Percentiles rank a stretch among this genome's conserved stretches.
These are phyloP conservation scores for Suhomyces choctaworum DNA, from an alignment of 1,139 yeast genomes.

Conservation along the genomic window DNA sequence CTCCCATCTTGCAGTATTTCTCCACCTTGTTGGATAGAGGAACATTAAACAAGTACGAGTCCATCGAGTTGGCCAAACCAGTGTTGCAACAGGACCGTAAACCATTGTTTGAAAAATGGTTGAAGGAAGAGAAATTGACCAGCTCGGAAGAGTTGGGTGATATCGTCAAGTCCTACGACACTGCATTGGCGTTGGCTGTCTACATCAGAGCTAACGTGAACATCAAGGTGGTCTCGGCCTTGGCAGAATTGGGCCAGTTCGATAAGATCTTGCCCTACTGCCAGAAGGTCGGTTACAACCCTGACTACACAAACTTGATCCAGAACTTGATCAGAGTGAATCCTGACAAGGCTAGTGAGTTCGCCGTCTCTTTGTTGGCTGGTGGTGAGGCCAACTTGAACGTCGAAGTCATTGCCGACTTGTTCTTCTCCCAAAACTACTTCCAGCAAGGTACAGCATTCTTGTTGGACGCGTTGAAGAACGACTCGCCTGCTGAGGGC, in stretches of 20 bases:
- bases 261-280: slow-evolving; percentile 95
- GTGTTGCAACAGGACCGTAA: slow-evolving; percentile 95
- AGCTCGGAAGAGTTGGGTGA: slow-evolving; percentile 97
- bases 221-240: slow-evolving; percentile 84
- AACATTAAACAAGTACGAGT: slow-evolving; percentile 87
- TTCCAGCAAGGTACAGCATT: slow-evolving; percentile 99
- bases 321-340: slow-evolving; percentile 89
- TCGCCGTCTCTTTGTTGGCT: slow-evolving; percentile 82
- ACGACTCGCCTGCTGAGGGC: slow-evolving; percentile 92
- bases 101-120: slow-evolving; percentile 93
- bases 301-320: slow-evolving; percentile 86
- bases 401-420: slow-evolving; percentile 85
- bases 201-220: slow-evolving; percentile 84
- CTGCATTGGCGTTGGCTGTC: slow-evolving; percentile 85
- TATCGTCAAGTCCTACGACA: slow-evolving; percentile 83
- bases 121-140: slow-evolving; percentile 90
- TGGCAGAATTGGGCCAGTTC: slow-evolving; percentile 95
- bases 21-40: slow-evolving; percentile 92
- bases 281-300: slow-evolving; percentile 82
- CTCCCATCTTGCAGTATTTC: slow-evolving; percentile 92
- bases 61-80: slow-evolving; percentile 93
- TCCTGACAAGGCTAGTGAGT: slow-evolving; percentile 98
- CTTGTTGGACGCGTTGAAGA: slow-evolving; percentile 90
- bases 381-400: slow-evolving; percentile 66
- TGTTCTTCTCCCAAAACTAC: slow-evolving; percentile 90